phyloP scores from a whole-genome alignment of 768 basidiomycete genomes.

The Cystoderma amianthinum region DNA sequence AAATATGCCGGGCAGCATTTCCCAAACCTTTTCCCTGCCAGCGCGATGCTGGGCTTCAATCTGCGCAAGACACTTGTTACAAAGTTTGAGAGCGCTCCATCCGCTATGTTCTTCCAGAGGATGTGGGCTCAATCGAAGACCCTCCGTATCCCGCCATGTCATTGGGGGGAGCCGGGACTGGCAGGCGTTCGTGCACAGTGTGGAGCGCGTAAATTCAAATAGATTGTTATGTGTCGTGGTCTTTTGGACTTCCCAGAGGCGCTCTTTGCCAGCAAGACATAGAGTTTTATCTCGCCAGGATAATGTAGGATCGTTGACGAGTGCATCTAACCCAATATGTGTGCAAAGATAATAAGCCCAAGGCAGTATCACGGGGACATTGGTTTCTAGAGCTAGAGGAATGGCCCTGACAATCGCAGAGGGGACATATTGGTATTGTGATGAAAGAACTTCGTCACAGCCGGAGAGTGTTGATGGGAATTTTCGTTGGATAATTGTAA shows the following conservation, averaged over 20 bases:
- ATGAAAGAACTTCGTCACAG: constrained; percentile 28
- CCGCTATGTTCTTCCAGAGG: constrained; percentile 28
- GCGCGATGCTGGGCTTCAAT: constrained; percentile 21
- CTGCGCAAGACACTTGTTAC: constrained; percentile 20
- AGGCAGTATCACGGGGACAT: constrained; percentile 32
- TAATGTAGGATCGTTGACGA: constrained; percentile 24
- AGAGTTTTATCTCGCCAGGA: constrained; percentile 35
- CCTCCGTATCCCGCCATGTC: constrained; percentile 24
- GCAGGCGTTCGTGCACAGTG: constrained; percentile 20
- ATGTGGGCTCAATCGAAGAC: constrained; percentile 25
- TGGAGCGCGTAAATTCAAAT: constrained; percentile 24
- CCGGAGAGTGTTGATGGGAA: constrained; percentile 33
- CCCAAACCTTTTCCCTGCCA: constrained; percentile 31
- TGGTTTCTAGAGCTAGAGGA: constrained; percentile 30
- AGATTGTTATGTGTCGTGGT: constrained; percentile 26
- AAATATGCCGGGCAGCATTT: constrained; percentile 25
- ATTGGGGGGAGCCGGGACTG: constrained; percentile 16
- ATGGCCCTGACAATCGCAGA: constrained; percentile 32
- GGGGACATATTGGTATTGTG: constrained; percentile 27
- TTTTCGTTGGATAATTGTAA: constrained; percentile 13
- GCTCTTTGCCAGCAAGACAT: constrained; percentile 31
- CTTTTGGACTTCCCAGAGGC: constrained; percentile 32
- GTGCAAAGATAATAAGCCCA: constrained; percentile 41
- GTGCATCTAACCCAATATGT: constrained; percentile 25
- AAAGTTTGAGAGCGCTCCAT: constrained; percentile 24